phyloP scores from a whole-genome alignment of 148 eudicot genomes.

The Fagopyrum tataricum region DNA sequence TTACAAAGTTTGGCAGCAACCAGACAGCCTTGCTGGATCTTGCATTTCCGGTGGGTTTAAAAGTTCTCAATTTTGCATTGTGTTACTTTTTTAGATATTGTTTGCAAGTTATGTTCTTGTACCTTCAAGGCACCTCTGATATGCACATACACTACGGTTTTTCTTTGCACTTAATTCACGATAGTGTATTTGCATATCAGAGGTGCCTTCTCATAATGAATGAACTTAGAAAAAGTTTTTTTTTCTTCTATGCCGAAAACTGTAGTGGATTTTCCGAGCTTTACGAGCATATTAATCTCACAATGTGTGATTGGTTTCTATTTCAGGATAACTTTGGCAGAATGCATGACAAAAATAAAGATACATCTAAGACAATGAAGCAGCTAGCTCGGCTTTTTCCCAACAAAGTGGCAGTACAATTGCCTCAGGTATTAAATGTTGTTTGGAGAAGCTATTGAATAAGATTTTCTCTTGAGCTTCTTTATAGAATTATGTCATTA shows the following conservation, averaged over 20 bases:
- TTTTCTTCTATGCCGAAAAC: neutral
- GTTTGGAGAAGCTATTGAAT: neutral
- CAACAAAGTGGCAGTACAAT: conserved; percentile 78
- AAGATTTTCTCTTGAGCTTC: neutral
- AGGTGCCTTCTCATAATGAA: neutral
- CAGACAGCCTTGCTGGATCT: conserved; percentile 81
- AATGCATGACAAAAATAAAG: conserved; percentile 72
- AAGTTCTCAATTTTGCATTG: neutral
- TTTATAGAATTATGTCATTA: neutral
- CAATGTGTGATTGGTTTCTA: neutral
- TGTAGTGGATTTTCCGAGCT: neutral
- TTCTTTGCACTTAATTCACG: neutral
- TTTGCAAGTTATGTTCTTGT: neutral
- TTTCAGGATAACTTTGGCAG: conserved; percentile 75
- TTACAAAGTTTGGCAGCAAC: conserved; percentile 85
- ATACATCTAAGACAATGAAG: conserved; percentile 65
- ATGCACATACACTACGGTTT: no score
- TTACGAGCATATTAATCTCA: neutral
- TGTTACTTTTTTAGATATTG: neutral
- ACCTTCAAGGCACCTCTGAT: no score
- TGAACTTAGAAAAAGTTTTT: neutral
- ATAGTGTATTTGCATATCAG: neutral
- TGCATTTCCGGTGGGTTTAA: conserved; percentile 64
- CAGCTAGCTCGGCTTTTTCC: conserved; percentile 80
- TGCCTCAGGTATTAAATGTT: conserved; percentile 68